Conservation (phyloP, 176 grass and related monocot species). For the Avena atlantica region DNA sequence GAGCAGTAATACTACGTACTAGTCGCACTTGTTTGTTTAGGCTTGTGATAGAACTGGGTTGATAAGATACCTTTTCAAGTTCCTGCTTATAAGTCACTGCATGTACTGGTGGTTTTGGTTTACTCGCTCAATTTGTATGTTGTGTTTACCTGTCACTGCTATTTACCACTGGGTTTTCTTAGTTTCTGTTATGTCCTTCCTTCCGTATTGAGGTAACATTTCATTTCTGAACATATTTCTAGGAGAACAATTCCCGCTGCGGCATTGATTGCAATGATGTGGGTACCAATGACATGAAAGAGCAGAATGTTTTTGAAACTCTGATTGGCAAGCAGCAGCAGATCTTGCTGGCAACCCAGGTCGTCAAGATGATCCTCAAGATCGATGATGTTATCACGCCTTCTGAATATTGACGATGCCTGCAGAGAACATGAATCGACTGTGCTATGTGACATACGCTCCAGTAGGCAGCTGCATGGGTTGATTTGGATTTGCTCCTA, state of each 20-base stretch:
- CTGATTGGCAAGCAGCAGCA: conserved; percentile 93
- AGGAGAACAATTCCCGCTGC: conserved; percentile 75
- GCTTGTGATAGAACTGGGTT: neutral
- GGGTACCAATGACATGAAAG: conserved; percentile 78
- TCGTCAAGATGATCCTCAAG: conserved; percentile 97
- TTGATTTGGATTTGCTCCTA: neutral
- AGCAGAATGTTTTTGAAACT: conserved; percentile 84
- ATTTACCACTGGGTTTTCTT: neutral
- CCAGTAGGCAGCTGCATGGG: neutral
- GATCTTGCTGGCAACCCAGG: conserved; percentile 79
- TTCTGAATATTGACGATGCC: conserved; percentile 61
- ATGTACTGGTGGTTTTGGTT: neutral
- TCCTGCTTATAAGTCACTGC: neutral
- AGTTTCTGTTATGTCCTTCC: neutral
- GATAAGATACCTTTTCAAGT: neutral
- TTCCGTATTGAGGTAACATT: neutral
- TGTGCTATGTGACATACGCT: conserved; percentile 1
- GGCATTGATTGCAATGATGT: conserved; percentile 94
- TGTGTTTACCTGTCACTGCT: neutral
- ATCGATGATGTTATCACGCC: conserved; percentile 83
- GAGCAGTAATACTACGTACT: neutral
- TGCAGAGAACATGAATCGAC: neutral
- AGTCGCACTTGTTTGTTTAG: neutral
- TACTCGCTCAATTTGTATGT: neutral
- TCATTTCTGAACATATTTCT: conserved; percentile 41